Base-by-base conservation (phyloP, 164 flowering plant species). In the Nymphaea colorata region DNA sequence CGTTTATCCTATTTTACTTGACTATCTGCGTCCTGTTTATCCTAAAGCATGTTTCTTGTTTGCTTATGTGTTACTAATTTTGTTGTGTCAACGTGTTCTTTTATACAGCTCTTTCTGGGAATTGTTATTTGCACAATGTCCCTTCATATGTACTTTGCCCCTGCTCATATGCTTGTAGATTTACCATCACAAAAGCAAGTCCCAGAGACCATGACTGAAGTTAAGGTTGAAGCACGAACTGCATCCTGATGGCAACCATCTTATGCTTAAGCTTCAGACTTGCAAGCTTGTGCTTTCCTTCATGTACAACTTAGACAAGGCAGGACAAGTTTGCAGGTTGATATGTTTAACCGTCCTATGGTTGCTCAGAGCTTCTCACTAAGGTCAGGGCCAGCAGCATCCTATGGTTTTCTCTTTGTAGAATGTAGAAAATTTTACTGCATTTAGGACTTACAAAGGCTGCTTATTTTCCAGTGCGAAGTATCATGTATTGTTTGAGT, bases 61-160 rank as follows among this genome's bases (percentile, higher is more conserved):
- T 3, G 17, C 43, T 59, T 15, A 17, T 5, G 43, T 60, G 59
- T 60, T 41, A 66, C 25, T 55, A 4, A n/a, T 6, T 61, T 43
- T 18, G 59, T 43, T 64, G 41, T 67, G 6, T 16, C 41, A 68
- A 25, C 62, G 41, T 5, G 42, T 66, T 25, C 12, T 42, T 65
- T 25, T 68, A 61, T 82, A 80, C 91, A 93, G 98, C 97, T 93
- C 70, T 87, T 93, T 82, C 70, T 94, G 80, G 97, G 96, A n/a
- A 94, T 91, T 53, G 75, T 85, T 44, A 82, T 90, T 68, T 94
- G 97, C 81, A 89, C 87, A 86, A 90, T 91, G 91, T 93, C 98
- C 6, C 76, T 91, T 16, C 98, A 93, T 75, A 87, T 91, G 92
- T 89, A 91, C 70, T 93, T 93, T 79, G 88, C 96, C n/a, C 96